Evolutionary conservation across 2,329 filamentous ascomycete genomes (phyloP).

Genomic region (Myriosclerotinia curreyana): DNA sequence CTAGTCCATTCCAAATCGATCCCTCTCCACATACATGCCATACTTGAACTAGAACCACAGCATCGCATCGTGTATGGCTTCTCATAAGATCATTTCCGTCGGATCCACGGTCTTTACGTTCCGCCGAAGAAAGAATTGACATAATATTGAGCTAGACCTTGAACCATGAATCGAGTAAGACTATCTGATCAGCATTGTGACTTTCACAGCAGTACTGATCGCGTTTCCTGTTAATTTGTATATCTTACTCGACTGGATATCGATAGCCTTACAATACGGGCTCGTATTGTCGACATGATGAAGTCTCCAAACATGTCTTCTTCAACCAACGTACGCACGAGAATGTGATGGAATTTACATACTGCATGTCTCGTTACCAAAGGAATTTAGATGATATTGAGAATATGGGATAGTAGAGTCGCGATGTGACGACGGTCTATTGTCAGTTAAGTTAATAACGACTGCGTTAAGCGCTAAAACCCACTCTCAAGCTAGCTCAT

Average conservation of each 20-base stretch:
- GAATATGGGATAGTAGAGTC: not conserved
- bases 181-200: not conserved
- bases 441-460: constrained; percentile 11
- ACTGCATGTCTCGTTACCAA: not conserved
- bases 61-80: not conserved
- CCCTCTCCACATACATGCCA: no score
- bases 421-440: not conserved
- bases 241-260: not conserved
- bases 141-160: not conserved
- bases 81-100: not conserved
- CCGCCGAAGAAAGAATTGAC: not conserved
- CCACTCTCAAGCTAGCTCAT: not conserved
- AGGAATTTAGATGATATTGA: not conserved
- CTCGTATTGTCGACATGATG: not conserved
- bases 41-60: not conserved
- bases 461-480: not conserved
- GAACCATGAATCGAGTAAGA: not conserved
- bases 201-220: not conserved
- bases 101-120: not conserved
- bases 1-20: not conserved
- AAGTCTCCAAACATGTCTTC: not conserved
- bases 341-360: not conserved
- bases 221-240: not conserved
- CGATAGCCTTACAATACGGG: not conserved
- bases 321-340: not conserved